Base-by-base conservation (phyloP, 2,329 filamentous ascomycete species). In the Ceratocystis cacaofunesta region DNA sequence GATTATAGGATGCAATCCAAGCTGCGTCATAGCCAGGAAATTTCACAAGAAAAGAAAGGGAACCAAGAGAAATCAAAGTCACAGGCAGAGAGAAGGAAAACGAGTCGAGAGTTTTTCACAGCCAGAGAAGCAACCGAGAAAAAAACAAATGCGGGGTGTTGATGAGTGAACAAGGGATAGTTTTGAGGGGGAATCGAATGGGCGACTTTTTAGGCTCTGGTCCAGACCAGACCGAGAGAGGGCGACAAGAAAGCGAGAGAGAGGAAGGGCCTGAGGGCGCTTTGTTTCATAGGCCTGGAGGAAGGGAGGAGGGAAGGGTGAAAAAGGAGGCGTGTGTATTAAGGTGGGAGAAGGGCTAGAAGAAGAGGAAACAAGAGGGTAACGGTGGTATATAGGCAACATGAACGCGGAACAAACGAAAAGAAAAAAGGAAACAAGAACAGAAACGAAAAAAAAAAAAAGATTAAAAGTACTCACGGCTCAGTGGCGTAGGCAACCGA, bases 401-500 rank as follows among this genome's bases (percentile, higher is more conserved):
- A 41, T 12, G 36, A 41, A 12, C 36, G 10, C 36, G 8, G 3
- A 41, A 41, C 10, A 3, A 36, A 10, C 32, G 36, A 41, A 17
- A 28, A 19, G 15, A 43, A 48, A 22, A n/a, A 30, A 61, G 25
- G 44, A 17, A 64, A 41, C 25, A 17, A 17, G 30, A 50, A 41
- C 5, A 17, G 41, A 55, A 19, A 57, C 7, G 5, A 28, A 32
- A 52, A 12, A 63, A 50, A 50, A n/a, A 48, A 46, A 19, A 48
- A 15, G n/a, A 12, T n/a, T 8, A 22, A 52, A 50, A 52, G 25
- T 12, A 64, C 62, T 64, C 36, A 64, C 62, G 62, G 19, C 62
- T 64, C 50, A 64, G 22, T 28, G 62, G 62, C 48, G 62, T 64
- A 57, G 62, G 43, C 36, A 52, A 12, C 44, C n/a, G 48, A 17